Percentiles rank a stretch among this genome's conserved stretches.
Conservation (phyloP, 1,284 basidiomycete species). For the Heterobasidion irregulare region DNA sequence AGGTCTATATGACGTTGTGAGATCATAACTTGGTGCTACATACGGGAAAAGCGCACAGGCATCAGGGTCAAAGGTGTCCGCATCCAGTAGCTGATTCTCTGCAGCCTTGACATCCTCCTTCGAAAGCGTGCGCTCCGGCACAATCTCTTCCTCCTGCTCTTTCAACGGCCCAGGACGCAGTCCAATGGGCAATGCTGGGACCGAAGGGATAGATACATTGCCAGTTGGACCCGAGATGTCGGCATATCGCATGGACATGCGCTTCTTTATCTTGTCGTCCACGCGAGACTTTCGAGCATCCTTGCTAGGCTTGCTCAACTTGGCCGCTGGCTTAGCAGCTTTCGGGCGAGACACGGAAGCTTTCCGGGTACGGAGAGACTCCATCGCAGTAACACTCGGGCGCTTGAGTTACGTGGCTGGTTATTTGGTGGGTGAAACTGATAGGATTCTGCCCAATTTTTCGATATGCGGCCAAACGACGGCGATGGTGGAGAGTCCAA, state of each 20-base stretch:
- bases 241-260: conserved; percentile 86
- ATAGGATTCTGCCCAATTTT: too few species aligned
- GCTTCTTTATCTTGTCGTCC: conserved; percentile 90
- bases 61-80: conserved; percentile 76
- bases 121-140: conserved; percentile 30
- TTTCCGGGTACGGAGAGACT: conserved; percentile 54
- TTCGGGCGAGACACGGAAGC: conserved; percentile 36
- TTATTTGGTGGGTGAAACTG: too few species aligned
- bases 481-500: too few species aligned
- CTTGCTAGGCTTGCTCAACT: conserved; percentile 25
- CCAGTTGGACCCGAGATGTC: conserved; percentile 63
- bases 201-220: conserved; percentile 48
- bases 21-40: background rate
- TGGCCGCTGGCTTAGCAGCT: conserved; percentile 18
- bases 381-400: conserved; percentile 31
- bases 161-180: conserved; percentile 21
- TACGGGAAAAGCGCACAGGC: conserved; percentile 50
- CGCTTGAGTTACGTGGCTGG: too few species aligned
- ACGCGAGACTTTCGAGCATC: conserved; percentile 63
- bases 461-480: too few species aligned
- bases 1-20: conserved; percentile 37
- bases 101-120: conserved; percentile 37
- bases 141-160: conserved; percentile 27
- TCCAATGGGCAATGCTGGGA: conserved; percentile 34
- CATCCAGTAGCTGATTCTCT: conserved; percentile 60